Evolutionary conservation across 148 eudicot species (phyloP), one percentile per base, ranked within the genome.

Genomic region (Pouteria glomerata): DNA sequence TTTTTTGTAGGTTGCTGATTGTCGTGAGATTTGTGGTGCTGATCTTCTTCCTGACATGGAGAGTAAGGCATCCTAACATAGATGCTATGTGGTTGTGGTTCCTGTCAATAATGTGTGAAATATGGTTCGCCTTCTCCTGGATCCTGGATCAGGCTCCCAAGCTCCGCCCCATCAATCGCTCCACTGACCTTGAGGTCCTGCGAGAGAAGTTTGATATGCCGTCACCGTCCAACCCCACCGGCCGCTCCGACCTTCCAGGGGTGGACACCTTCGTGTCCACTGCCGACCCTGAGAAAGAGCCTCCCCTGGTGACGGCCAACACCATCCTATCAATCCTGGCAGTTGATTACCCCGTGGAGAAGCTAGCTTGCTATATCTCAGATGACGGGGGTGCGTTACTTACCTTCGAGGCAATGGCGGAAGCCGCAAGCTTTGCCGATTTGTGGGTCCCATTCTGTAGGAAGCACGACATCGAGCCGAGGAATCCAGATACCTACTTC

Each of bases 41-140:
- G 66, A 26, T 76, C 57, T 81, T 90, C 26, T 92, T 85, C 83
- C 72, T 92, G 76, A 35, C 72, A 39, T 92, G 98, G 98, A 84
- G 98, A 50, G 42, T 92, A 7, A 61, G 45, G 61, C 85, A 92
- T 74, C 96, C 96, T 12, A 92, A 92, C 59, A 61, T 64, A 11
- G 96, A 92, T 8, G 98, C 98, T 0, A 74, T 90, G 14, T 92
- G 98, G 98, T 73, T 92, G 14, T 92, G 98, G 98, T 69, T 88
- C 6, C 90, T 92, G 85, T 92, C 98, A 14, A 67, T 90, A 10
- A 53, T 79, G 0, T 92, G 98, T 42, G 98, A 92, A 68, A 34
- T 92, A 0, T 92, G 98, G 98, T 92, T 92, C 21, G 96, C 80
- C 0, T 85, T 92, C 63, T 92, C 98, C 5, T 92, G 98, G 98